These are phyloP conservation scores for Daldinia loculata DNA, from an alignment of 495 filamentous ascomycete species.

Conservation along the genomic window DNA sequence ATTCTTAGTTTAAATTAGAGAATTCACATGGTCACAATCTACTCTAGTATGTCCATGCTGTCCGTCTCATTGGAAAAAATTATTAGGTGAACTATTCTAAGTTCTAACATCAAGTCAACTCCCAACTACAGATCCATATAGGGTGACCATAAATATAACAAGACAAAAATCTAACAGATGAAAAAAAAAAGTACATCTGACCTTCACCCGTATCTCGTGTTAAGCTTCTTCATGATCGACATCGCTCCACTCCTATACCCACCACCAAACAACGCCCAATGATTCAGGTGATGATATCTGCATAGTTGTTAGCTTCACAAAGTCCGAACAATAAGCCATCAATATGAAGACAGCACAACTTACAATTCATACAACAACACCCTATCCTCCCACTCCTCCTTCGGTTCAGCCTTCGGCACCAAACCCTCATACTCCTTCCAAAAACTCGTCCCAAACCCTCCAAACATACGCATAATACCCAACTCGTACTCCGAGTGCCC, in stretches of 20 bases:
- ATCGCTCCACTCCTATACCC: conserved; percentile 78
- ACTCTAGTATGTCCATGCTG: too few species aligned
- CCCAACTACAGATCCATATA: background rate
- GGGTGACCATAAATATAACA: background rate
- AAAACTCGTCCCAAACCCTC: conserved; percentile 79
- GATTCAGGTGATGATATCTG: conserved; percentile 91
- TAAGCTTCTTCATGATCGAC: conserved; percentile 75
- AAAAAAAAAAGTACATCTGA: too few species aligned
- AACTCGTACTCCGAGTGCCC: conserved; percentile 90
- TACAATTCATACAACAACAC: conserved; percentile 82
- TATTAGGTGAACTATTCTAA: background rate
- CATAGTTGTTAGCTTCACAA: background rate
- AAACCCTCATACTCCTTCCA: conserved; percentile 78
- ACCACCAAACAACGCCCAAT: conserved; percentile 83
- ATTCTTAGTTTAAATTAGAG: background rate
- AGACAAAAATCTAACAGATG: background rate
- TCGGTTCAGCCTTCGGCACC: conserved; percentile 81
- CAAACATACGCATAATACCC: conserved; percentile 97
- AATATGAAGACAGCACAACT: conserved; percentile 46
- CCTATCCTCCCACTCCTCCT: conserved; percentile 84
- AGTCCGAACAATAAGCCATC: background rate
- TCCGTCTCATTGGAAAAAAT: background rate
- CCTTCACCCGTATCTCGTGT: conserved; percentile 67
- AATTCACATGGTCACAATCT: background rate
- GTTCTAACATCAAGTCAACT: background rate